These are phyloP conservation scores for Pythium myriotylum DNA, from an alignment of 352 stramenopile genomes.

Conservation along the genomic window DNA sequence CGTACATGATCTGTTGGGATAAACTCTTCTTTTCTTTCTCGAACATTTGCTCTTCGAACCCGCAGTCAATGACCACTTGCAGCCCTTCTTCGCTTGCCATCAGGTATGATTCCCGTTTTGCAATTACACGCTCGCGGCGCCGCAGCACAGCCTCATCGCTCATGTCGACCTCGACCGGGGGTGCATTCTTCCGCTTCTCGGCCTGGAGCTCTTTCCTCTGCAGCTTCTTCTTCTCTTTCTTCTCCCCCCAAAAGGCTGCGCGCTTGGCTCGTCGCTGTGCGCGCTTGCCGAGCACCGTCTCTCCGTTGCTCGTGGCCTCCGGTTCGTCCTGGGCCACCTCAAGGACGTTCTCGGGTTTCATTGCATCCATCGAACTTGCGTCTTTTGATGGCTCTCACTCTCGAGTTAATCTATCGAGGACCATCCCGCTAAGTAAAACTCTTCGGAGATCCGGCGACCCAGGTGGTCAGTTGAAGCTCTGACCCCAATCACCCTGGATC, in stretches of 20 bases:
- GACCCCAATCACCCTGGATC: background rate
- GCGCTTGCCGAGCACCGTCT: constrained; percentile 46
- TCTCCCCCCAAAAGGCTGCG: constrained; percentile 69
- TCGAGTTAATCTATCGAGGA: constrained; percentile 10
- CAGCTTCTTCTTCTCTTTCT: constrained; percentile 88
- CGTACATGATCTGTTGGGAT: constrained; percentile 94
- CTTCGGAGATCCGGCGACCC: background rate
- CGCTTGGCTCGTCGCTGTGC: constrained; percentile 62
- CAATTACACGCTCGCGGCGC: constrained; percentile 58
- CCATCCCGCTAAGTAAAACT: constrained; percentile 7
- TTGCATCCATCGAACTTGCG: background rate
- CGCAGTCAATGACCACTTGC: constrained; percentile 93
- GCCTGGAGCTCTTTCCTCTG: constrained; percentile 44
- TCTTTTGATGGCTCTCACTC: constrained; percentile 4
- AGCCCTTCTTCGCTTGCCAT: constrained; percentile 84
- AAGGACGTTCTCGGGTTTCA: background rate
- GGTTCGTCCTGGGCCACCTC: too few relatives aligned
- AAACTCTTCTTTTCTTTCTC: constrained; percentile 93
- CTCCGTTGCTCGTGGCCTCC: background rate
- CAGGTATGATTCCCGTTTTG: constrained; percentile 74
- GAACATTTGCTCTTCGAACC: constrained; percentile 94
- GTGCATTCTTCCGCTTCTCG: constrained; percentile 41
- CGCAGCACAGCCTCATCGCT: constrained; percentile 70
- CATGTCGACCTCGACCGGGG: constrained; percentile 71
- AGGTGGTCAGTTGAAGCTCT: constrained; percentile 26